Base-by-base conservation (phyloP, 1,139 yeast genomes). In the Schizosaccharomyces versatilis region DNA sequence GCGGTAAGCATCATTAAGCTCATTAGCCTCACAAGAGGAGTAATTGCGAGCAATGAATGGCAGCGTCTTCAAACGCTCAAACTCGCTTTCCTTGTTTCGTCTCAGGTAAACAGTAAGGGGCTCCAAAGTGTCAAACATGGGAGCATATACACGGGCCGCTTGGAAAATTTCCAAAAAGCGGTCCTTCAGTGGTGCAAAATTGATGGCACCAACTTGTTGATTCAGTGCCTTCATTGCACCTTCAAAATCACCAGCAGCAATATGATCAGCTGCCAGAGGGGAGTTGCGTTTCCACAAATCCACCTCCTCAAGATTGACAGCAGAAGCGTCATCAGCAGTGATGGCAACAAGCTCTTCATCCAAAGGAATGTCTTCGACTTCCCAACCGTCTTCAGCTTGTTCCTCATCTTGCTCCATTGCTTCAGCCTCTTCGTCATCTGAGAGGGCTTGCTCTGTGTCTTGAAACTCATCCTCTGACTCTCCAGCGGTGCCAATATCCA, bases 181-280 rank as follows among this genome's bases (percentile, higher is more conserved):
- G 44, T 73, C 65, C 68, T 90, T 80, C 61, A 93, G 75, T 24
- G 98, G 98, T 63, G 80, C 94, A 66, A 93, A 88, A 62, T 84
- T 75, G 44, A 77, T 79, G 55, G 84, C 77, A 61, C 97, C 98
- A 55, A 82, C 74, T 69, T 93, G 98, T 64, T 93, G 82, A 69
- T 82, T 78, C 64, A 93, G 75, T 65, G 93, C 76, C 62, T 62
- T 64, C 42, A 96, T 93, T 51, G 98, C 98, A 59, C 90, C 84
- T 60, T 88, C 97, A 66, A 88, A 86, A 6, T 94, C 84, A 62
- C 99, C 99, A 1, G 96, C 88, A 1, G 98, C 96, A 64, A 83
- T 86, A 63, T 85, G 85, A 42, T 84, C 86, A 42, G 95, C 97
- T 3, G 97, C 86, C 54, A 90, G 76, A 60, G 82, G 84, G 14